A percentile compares a stretch with the other conserved stretches of the same genome.
Conservation (phyloP, 805 yeast genomes). For the Candida takata region DNA sequence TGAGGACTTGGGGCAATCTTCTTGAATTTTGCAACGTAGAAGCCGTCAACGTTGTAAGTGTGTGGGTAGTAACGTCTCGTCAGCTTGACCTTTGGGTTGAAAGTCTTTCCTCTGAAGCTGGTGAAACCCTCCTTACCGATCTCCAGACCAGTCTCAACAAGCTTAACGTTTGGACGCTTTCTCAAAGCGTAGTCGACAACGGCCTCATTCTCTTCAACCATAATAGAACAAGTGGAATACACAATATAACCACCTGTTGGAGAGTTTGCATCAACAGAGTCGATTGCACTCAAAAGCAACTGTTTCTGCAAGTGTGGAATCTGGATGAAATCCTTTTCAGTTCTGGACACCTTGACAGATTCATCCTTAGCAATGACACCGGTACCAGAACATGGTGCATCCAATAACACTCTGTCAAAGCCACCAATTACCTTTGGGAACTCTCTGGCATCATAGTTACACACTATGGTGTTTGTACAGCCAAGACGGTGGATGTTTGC, state of each 20-base stretch:
- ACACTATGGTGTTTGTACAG: constrained; percentile 92
- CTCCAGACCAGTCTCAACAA: constrained; percentile 85
- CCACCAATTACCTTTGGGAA: constrained; percentile 98
- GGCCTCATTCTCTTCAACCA: constrained; percentile 97
- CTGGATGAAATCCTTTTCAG: constrained; percentile 93
- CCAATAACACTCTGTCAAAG: constrained; percentile 87
- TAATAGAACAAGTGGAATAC: constrained; percentile 96
- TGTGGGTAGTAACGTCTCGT: constrained; percentile 98
- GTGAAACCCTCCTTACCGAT: constrained; percentile 97
- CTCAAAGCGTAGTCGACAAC: constrained; percentile 97
- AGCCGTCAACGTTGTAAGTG: constrained; percentile 97
- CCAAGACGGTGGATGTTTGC: constrained; percentile 98
- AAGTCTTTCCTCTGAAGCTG: constrained; percentile 86
- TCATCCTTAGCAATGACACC: constrained; percentile 98
- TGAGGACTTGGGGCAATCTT: constrained; percentile 83
- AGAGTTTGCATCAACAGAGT: constrained; percentile 91
- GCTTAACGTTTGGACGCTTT: constrained; percentile 91
- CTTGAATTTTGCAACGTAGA: constrained; percentile 93
- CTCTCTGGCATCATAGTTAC: constrained; percentile 97
- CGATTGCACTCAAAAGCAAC: constrained; percentile 87
- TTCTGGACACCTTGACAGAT: constrained; percentile 85
- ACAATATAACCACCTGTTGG: constrained; percentile 91
- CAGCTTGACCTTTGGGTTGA: constrained; percentile 65
- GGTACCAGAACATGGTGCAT: constrained; percentile 99
- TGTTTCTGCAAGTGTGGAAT: constrained; percentile 97